Evolutionary conservation across 176 grass and related monocot species (phyloP).

Genomic region (Aegilops umbellulata): DNA sequence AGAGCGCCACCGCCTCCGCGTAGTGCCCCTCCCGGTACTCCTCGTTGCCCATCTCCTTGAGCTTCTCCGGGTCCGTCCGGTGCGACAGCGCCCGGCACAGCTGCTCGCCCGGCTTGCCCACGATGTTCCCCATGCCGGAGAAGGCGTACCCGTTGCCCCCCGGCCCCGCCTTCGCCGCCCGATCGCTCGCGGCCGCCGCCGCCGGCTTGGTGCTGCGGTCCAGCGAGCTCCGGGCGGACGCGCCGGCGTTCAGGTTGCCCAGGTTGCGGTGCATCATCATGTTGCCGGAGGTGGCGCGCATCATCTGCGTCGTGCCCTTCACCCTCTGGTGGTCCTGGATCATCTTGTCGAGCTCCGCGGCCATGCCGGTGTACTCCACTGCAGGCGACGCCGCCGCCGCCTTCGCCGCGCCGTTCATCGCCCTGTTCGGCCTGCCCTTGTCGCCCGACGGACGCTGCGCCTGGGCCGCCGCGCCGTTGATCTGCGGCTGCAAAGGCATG

Average conservation of each 20-base stretch:
- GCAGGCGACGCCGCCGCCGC: background rate
- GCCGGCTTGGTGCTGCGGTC: conserved; percentile 15
- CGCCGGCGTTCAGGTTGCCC: conserved; percentile 62
- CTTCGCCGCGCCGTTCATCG: conserved; percentile 22
- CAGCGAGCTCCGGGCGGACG: conserved; percentile 18
- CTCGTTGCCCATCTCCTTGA: conserved; percentile 97
- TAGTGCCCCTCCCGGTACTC: conserved; percentile 84
- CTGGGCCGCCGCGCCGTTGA: background rate
- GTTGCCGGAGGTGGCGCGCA: conserved; percentile 82
- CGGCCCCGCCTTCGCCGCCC: background rate
- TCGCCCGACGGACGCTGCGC: background rate
- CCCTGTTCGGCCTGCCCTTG: background rate
- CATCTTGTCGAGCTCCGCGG: conserved; percentile 85
- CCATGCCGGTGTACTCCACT: conserved; percentile 61
- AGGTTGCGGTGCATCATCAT: conserved; percentile 90
- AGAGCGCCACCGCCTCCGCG: conserved; percentile 75
- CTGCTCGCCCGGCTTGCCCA: conserved; percentile 26
- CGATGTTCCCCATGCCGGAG: conserved; percentile 53
- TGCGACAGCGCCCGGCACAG: conserved; percentile 66
- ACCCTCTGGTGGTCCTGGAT: conserved; percentile 64
- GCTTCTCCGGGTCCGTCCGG: conserved; percentile 69
- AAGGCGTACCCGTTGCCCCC: conserved; percentile 32
- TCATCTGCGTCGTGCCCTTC: conserved; percentile 50
- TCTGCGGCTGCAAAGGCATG: background rate
- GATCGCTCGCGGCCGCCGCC: conserved; percentile 10